Evolutionary conservation across 169 alveolate species (phyloP).

Genomic region (Eimeria tenella): DNA sequence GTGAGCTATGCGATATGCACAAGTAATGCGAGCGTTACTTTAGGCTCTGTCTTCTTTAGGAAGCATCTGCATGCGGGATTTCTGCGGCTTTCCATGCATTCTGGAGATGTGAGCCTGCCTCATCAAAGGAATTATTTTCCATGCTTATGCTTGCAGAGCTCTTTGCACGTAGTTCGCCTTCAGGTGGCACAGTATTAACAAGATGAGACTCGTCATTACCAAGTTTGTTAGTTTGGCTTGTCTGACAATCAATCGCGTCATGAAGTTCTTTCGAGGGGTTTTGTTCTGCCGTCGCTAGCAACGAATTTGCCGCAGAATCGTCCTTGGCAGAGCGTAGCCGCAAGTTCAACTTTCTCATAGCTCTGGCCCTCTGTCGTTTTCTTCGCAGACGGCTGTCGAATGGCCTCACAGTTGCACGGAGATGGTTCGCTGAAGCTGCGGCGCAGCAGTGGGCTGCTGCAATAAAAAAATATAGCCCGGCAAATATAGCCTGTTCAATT

Average conservation of each 20-base stretch:
- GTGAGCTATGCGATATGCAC: too few species aligned
- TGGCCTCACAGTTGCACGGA: slow-evolving; percentile 51
- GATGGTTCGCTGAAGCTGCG: slow-evolving; percentile 59
- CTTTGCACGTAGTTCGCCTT: background rate
- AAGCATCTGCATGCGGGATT: too few species aligned
- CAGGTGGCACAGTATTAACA: background rate
- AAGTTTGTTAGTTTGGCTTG: background rate
- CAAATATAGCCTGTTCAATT: slow-evolving; percentile 24
- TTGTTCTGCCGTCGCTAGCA: background rate
- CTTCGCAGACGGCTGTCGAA: slow-evolving; percentile 62
- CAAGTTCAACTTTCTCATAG: slow-evolving; percentile 8
- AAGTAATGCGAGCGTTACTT: too few species aligned
- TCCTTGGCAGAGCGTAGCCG: background rate
- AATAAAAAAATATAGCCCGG: slow-evolving; percentile 39
- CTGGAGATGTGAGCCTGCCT: background rate
- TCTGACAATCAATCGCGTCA: background rate
- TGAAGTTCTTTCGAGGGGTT: background rate
- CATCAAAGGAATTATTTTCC: background rate
- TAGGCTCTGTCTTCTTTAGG: too few species aligned
- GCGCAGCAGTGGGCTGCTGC: slow-evolving; percentile 70
- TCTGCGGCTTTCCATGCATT: too few species aligned
- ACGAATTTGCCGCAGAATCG: background rate
- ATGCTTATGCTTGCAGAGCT: background rate
- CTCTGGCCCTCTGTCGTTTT: slow-evolving; percentile 52
- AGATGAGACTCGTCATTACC: background rate